A percentile compares a stretch with the other conserved stretches of the same genome.
Evolutionary conservation across 176 grass and related monocot genomes (phyloP).

Genomic region (Leersia perrieri): DNA sequence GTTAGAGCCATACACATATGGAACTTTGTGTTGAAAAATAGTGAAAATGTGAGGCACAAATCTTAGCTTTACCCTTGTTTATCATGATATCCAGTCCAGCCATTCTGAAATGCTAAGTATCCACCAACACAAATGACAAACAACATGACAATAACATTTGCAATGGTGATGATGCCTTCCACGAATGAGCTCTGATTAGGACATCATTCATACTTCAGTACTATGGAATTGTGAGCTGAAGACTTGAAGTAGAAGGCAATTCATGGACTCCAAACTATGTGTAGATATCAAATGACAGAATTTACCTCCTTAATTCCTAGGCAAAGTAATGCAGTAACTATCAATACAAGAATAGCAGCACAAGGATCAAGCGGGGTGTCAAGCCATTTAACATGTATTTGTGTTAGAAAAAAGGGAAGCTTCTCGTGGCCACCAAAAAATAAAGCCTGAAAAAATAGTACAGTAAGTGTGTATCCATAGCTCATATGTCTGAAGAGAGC

Average conservation of each 20-base stretch:
- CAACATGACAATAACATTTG: constrained; percentile 78
- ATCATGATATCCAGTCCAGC: constrained; percentile 69
- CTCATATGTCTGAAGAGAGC: not conserved
- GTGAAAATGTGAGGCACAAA: constrained; percentile 7
- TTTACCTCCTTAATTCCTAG: constrained; percentile 90
- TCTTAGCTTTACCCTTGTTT: constrained; percentile 56
- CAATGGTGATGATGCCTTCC: constrained; percentile 70
- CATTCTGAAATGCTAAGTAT: constrained; percentile 86
- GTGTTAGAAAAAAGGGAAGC: constrained; percentile 65
- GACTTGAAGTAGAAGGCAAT: not conserved
- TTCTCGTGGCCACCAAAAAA: constrained; percentile 91
- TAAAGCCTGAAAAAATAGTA: constrained; percentile 47
- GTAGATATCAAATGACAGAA: not conserved
- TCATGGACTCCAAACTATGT: not conserved
- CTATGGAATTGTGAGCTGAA: not conserved
- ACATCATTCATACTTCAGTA: constrained; percentile 7
- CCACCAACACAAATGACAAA: constrained; percentile 79
- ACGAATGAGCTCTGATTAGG: constrained; percentile 72
- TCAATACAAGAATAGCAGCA: constrained; percentile 85
- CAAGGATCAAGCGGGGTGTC: constrained; percentile 73
- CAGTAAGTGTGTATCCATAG: not conserved
- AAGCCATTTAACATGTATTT: constrained; percentile 63
- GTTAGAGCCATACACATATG: not conserved
- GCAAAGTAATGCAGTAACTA: constrained; percentile 78
- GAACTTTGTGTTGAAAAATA: not conserved